Evolutionary conservation across 495 filamentous ascomycete genomes (phyloP).

Genomic region (Podospora comata): DNA sequence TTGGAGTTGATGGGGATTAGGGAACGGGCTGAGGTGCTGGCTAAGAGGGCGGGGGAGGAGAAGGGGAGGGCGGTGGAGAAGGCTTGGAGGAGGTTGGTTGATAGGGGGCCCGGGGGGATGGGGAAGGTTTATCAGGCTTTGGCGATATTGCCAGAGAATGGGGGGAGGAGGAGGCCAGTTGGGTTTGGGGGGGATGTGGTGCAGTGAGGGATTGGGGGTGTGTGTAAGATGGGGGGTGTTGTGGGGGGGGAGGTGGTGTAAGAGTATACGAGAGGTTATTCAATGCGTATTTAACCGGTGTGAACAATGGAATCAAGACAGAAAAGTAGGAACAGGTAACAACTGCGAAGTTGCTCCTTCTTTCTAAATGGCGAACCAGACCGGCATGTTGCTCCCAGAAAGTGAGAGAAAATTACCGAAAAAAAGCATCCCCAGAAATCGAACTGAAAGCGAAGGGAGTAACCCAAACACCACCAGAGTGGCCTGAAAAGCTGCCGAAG

Average conservation of each 20-base stretch:
- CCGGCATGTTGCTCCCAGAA: no score
- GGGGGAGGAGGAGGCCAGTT: constrained; percentile 70
- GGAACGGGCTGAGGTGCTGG: constrained; percentile 69
- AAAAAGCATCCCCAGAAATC: no score
- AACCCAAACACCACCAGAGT: no score
- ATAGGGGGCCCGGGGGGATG: constrained; percentile 77
- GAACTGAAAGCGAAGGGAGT: no score
- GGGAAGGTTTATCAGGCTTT: constrained; percentile 90
- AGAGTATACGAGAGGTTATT: neutral
- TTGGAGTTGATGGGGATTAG: constrained; percentile 73
- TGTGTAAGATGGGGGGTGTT: neutral
- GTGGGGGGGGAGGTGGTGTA: neutral
- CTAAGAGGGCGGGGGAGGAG: constrained; percentile 55
- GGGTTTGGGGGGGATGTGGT: constrained; percentile 82
- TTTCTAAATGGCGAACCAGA: no score
- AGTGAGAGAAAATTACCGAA: no score
- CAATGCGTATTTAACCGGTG: no score
- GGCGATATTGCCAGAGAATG: constrained; percentile 81
- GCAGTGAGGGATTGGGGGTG: neutral
- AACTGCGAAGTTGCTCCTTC: no score
- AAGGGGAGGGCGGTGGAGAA: constrained; percentile 66
- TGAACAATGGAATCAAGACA: no score
- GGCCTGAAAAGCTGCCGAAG: no score
- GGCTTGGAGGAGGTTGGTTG: constrained; percentile 75
- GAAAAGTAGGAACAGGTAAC: no score